Conservation (phyloP, 495 filamentous ascomycete genomes). For the Podospora comata region DNA sequence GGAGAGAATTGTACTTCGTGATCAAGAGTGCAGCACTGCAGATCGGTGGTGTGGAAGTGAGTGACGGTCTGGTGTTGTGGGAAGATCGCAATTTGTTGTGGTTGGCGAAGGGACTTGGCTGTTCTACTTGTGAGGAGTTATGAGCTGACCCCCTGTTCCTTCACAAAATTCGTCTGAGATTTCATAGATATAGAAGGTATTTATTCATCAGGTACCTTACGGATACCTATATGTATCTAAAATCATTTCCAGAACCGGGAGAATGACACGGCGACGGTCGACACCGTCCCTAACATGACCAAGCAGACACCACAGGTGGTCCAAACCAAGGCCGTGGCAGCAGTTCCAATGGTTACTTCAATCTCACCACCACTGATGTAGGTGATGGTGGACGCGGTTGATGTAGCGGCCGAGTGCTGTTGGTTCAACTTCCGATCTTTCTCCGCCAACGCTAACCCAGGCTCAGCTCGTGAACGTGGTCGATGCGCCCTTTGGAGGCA, state of each 20-base stretch:
- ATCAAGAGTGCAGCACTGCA: neutral
- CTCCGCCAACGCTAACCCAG: no score
- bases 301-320: neutral
- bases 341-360: neutral
- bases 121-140: neutral
- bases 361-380: neutral
- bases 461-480: no score
- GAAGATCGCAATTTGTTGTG: neutral
- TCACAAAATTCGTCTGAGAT: neutral
- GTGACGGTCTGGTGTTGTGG: neutral
- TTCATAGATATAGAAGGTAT: neutral
- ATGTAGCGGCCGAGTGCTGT: no score
- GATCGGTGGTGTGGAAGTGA: neutral
- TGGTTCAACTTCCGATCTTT: no score
- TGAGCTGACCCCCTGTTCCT: neutral
- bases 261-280: neutral
- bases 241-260: neutral
- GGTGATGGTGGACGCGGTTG: neutral
- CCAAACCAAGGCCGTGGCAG: neutral
- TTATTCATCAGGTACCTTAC: no score
- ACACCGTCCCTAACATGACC: neutral
- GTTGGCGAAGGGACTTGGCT: neutral
- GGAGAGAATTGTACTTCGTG: neutral
- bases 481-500: no score
- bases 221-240: no score